Evolutionary conservation across 169 alveolate genomes (phyloP).

Genomic region (Babesia microti): DNA sequence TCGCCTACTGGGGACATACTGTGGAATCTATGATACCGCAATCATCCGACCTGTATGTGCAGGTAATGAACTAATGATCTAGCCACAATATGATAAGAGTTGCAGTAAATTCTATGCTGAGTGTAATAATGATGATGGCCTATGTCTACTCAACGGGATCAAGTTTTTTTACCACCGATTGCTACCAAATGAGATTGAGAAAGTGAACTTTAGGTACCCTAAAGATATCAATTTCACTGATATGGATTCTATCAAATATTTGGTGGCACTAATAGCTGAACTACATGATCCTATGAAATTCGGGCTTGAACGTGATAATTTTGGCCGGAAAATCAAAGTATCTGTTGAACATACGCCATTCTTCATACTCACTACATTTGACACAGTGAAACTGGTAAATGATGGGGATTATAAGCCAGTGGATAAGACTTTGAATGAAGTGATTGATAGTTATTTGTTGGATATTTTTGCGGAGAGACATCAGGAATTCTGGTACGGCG

Average conservation of each 20-base stretch:
- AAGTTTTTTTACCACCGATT: conserved; percentile 46
- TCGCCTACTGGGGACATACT: conserved; percentile 57
- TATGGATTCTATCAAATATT: conserved; percentile 61
- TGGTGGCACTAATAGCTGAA: conserved; percentile 64
- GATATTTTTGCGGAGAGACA: conserved; percentile 10
- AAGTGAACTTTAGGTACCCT: conserved; percentile 47
- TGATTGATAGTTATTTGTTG: conserved; percentile 12
- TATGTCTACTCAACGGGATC: conserved; percentile 46
- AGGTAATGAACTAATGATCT: no score
- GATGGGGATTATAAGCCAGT: conserved; percentile 1
- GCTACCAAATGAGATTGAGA: conserved; percentile 6
- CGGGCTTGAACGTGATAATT: conserved; percentile 39
- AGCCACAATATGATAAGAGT: conserved; percentile 20
- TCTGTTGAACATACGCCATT: conserved; percentile 3
- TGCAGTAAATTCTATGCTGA: conserved; percentile 23
- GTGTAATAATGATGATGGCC: conserved; percentile 42
- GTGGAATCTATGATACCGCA: conserved; percentile 40
- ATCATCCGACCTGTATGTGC: conserved; percentile 31
- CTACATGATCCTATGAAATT: conserved; percentile 67
- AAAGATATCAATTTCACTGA: conserved; percentile 57
- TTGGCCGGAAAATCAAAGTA: conserved; percentile 31
- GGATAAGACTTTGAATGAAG: conserved; percentile 5
- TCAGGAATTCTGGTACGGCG: conserved; percentile 69
- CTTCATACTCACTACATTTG: no score
- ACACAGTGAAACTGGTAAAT: background rate